Conservation (phyloP, 495 filamentous ascomycete genomes). For the Aspergillus wentii region DNA sequence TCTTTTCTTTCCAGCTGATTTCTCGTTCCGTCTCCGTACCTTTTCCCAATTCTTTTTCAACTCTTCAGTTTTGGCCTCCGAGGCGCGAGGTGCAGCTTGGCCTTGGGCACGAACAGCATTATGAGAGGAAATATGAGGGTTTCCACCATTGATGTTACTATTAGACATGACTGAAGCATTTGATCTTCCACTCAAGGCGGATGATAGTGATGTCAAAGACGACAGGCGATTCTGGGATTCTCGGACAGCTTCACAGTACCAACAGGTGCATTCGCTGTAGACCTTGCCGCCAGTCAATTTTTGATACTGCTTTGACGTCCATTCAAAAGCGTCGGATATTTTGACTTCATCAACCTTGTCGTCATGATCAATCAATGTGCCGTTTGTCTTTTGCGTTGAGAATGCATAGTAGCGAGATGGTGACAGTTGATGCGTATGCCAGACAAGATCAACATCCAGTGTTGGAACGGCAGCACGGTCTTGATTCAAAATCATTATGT, state of each 20-base stretch:
- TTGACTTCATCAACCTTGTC: constrained; percentile 70
- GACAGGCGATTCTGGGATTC: constrained; percentile 48
- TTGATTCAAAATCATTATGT: constrained; percentile 56
- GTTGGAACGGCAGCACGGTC: constrained; percentile 66
- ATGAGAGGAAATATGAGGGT: constrained; percentile 71
- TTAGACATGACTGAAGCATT: constrained; percentile 48
- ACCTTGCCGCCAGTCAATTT: constrained; percentile 52
- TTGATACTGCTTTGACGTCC: constrained; percentile 68
- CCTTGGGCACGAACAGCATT: constrained; percentile 46
- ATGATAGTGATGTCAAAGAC: constrained; percentile 20
- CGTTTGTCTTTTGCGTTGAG: constrained; percentile 29
- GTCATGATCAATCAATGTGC: constrained; percentile 71
- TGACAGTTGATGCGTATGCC: constrained; percentile 65
- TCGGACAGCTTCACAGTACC: constrained; percentile 83
- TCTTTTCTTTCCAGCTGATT: too few species aligned
- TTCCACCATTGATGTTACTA: constrained; percentile 51
- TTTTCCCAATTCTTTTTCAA: too few species aligned
- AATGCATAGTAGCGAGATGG: constrained; percentile 60
- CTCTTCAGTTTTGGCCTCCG: too few species aligned
- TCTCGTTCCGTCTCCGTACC: too few species aligned
- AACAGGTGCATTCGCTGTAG: constrained; percentile 83
- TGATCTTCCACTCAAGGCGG: constrained; percentile 24
- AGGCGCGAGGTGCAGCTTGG: too few species aligned
- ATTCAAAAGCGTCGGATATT: constrained; percentile 62
- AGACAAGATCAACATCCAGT: constrained; percentile 79